phyloP scores from a whole-genome alignment of 805 yeast species.

The Ogataea nitratoaversa region DNA sequence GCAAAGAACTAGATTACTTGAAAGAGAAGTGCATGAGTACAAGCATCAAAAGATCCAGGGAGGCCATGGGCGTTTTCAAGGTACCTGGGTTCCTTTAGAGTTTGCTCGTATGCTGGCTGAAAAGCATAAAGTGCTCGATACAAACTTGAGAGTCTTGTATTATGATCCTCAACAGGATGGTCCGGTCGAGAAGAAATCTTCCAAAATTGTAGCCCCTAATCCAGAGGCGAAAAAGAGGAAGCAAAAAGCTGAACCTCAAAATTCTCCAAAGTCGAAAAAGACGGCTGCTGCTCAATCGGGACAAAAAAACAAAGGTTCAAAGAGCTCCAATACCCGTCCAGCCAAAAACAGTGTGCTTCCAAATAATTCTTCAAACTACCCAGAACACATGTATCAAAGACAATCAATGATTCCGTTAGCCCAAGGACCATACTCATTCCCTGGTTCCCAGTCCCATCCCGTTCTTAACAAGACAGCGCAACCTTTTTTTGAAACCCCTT shows the following conservation, averaged over 20 bases:
- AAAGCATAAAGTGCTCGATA: slow-evolving; percentile 46
- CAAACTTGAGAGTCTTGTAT: slow-evolving; percentile 49
- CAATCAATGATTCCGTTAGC: slow-evolving; percentile 4
- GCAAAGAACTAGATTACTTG: slow-evolving; percentile 70
- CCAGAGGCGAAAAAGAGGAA: slow-evolving; percentile 23
- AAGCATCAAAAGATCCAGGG: slow-evolving; percentile 77
- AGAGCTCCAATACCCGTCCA: slow-evolving; percentile 2
- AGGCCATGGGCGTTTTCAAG: slow-evolving; percentile 81
- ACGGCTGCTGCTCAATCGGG: slow-evolving; percentile 4
- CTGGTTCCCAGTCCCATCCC: background rate
- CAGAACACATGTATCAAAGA: slow-evolving; percentile 12
- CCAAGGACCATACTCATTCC: background rate
- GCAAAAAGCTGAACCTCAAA: slow-evolving; percentile 30
- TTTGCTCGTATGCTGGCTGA: slow-evolving; percentile 58
- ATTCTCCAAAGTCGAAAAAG: slow-evolving; percentile 11
- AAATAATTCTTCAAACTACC: background rate
- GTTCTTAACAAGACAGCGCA: background rate
- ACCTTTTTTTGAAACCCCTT: background rate
- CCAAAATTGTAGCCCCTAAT: slow-evolving; percentile 18
- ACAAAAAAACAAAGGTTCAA: too few relatives aligned
- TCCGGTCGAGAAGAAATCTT: slow-evolving; percentile 39
- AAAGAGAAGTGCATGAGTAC: slow-evolving; percentile 65
- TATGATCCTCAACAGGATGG: slow-evolving; percentile 47
- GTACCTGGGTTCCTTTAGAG: slow-evolving; percentile 77
- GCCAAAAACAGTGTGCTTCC: slow-evolving; percentile 1